Evolutionary conservation across 2,329 filamentous ascomycete genomes (phyloP), one percentile per base, ranked within the genome.

Genomic region (Orbilia javanica): DNA sequence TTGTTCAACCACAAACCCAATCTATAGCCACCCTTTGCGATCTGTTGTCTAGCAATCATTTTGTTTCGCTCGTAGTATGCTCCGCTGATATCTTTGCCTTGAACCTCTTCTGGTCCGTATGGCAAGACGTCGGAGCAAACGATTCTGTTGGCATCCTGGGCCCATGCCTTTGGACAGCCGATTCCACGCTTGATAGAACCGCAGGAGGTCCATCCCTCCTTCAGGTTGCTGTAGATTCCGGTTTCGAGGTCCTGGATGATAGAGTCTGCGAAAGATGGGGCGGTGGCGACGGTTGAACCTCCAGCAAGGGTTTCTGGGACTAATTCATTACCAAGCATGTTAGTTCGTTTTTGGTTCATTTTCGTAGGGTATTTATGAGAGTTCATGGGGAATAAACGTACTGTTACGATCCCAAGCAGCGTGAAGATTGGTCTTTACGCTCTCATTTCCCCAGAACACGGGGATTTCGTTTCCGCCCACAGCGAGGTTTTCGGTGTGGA

Each of bases 391-490:
- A 88, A 84, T 94, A 88, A 4, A n/a, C 73, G 6, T 72, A 78
- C 67, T 66, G 4, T 72, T 88, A 67, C 87, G 89, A 82, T 93
- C 91, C 91, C 91, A 93, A 20, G 92, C 88, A 76, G 90, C 87
- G 82, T 93, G 91, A 62, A 93, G 86, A 82, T 93, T 93, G 70
- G 88, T 87, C 34, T 85, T 83, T 27, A 83, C 86, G 87, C 11
- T 53, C 13, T 29, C 48, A 18, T 48, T 55, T 22, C 89, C 85
- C 84, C 90, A 93, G 11, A 84, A 85, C 0, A 93, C 91, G 13
- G 86, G 83, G 80, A 93, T 91, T 11, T 88, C 87, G 80, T 93
- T 93, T 0, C 91, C 91, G 63, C 91, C 91, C 20, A 87, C 84
- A 1, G 87, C 86, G 6, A 90, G 87, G 68, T 90, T 86, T 83